A percentile compares a stretch with the other conserved stretches of the same genome.
These are phyloP conservation scores for Erodium trifolium DNA, from an alignment of 441 rosid genomes.

Conservation along the genomic window DNA sequence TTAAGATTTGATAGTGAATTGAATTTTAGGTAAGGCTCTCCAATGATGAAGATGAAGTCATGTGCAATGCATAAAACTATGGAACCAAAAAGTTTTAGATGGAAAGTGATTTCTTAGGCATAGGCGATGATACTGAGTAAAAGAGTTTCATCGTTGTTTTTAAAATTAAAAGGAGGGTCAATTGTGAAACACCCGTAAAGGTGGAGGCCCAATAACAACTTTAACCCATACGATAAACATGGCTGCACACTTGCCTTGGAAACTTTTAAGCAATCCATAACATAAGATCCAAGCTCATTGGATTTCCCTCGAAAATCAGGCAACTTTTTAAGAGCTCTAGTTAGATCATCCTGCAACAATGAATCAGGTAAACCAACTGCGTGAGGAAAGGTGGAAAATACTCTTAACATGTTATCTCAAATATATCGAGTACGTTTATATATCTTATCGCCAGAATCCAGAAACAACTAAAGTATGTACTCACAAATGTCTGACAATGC, in stretches of 20 bases:
- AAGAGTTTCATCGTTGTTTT: neutral
- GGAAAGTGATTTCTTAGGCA: neutral
- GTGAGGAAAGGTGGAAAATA: neutral
- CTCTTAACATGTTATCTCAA: neutral
- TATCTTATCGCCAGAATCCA: neutral
- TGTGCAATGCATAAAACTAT: neutral
- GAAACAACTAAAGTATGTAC: constrained; percentile 20
- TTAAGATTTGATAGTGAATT: too few species aligned
- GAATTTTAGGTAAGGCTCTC: neutral
- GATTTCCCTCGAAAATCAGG: constrained; percentile 63
- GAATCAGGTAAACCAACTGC: constrained; percentile 12
- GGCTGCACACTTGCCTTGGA: constrained; percentile 65
- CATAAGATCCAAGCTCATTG: constrained; percentile 66
- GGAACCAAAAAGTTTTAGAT: neutral
- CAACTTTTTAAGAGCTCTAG: constrained; percentile 65
- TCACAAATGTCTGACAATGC: constrained; percentile 59
- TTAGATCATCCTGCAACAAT: constrained; percentile 62
- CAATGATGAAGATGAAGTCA: neutral
- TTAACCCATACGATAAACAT: constrained; percentile 5
- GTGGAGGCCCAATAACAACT: neutral
- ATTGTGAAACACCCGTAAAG: neutral
- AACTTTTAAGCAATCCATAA: constrained; percentile 63
- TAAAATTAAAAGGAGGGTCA: neutral
- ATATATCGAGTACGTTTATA: neutral
- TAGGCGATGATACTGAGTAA: neutral